These are phyloP conservation scores for Metschnikowia chrysomelidarum DNA, from an alignment of 805 yeast genomes.

Conservation along the genomic window DNA sequence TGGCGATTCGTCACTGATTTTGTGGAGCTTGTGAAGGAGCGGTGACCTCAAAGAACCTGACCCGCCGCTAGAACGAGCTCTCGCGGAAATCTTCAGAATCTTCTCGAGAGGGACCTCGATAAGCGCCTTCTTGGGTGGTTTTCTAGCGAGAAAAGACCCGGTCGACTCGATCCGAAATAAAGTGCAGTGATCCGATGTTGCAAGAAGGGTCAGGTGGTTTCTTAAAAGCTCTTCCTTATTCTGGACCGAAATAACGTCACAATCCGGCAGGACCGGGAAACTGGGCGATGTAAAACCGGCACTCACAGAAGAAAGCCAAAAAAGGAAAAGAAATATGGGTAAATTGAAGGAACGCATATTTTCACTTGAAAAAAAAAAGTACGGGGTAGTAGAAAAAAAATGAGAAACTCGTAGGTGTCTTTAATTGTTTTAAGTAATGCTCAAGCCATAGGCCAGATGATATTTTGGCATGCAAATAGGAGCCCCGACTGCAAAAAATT, in stretches of 20 bases:
- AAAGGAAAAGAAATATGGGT: too few species aligned
- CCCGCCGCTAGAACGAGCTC: not conserved
- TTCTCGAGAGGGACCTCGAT: constrained; percentile 8
- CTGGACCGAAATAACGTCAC: constrained; percentile 5
- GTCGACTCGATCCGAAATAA: constrained; percentile 10
- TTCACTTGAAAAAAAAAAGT: too few species aligned
- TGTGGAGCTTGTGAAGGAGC: not conserved
- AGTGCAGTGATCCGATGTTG: not conserved
- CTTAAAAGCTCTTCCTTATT: constrained; percentile 2
- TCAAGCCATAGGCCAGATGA: too few species aligned
- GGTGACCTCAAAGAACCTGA: not conserved
- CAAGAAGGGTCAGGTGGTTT: constrained; percentile 2
- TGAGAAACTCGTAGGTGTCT: too few species aligned
- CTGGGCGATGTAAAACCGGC: not conserved
- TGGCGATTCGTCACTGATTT: not conserved
- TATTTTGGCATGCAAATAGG: too few species aligned
- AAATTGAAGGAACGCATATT: too few species aligned
- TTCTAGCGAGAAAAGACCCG: constrained; percentile 10
- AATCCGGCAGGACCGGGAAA: constrained; percentile 4
- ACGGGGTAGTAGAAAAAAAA: too few species aligned
- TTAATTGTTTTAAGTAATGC: too few species aligned
- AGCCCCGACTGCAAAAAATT: too few species aligned
- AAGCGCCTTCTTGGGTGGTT: constrained; percentile 6
- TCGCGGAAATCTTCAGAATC: constrained; percentile 1
- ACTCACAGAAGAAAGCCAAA: not conserved